These are phyloP conservation scores for Arthonia radiata DNA, from an alignment of 495 filamentous ascomycete genomes.

Conservation along the genomic window DNA sequence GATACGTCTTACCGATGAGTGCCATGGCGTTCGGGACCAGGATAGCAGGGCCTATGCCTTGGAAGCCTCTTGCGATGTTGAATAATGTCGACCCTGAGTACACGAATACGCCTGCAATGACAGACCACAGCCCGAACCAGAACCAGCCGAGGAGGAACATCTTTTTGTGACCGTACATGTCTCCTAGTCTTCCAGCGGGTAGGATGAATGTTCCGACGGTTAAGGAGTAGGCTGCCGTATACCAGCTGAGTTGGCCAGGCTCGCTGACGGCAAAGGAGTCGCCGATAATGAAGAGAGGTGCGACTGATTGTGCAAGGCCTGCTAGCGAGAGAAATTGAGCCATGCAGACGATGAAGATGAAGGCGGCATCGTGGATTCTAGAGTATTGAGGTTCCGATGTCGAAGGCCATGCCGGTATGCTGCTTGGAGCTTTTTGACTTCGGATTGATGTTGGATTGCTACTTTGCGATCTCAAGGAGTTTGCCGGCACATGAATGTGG, in stretches of 20 bases:
- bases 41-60: constrained; percentile 36
- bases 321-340: constrained; percentile 2
- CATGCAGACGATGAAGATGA: constrained; percentile 3
- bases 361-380: constrained; percentile 2
- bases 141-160: constrained; percentile 5
- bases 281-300: constrained; percentile 18
- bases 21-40: constrained; percentile 37
- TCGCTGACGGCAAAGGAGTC: constrained; percentile 18
- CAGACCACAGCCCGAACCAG: constrained; percentile 9
- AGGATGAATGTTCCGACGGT: constrained; percentile 11
- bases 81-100: constrained; percentile 28
- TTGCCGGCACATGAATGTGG: too few relatives aligned
- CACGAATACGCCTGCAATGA: constrained; percentile 8
- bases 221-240: constrained; percentile 19
- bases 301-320: constrained; percentile 2
- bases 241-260: constrained; percentile 21
- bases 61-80: constrained; percentile 29
- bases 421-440: too few relatives aligned
- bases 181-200: constrained; percentile 6
- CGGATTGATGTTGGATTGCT: too few relatives aligned
- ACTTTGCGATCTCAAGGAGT: too few relatives aligned
- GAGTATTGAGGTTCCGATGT: too few relatives aligned
- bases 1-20: constrained; percentile 31
- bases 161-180: constrained; percentile 6
- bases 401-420: too few relatives aligned